These are phyloP conservation scores for Capniomyces stellatus DNA, from an alignment of 371 early-diverging fungal species.

Conservation along the genomic window DNA sequence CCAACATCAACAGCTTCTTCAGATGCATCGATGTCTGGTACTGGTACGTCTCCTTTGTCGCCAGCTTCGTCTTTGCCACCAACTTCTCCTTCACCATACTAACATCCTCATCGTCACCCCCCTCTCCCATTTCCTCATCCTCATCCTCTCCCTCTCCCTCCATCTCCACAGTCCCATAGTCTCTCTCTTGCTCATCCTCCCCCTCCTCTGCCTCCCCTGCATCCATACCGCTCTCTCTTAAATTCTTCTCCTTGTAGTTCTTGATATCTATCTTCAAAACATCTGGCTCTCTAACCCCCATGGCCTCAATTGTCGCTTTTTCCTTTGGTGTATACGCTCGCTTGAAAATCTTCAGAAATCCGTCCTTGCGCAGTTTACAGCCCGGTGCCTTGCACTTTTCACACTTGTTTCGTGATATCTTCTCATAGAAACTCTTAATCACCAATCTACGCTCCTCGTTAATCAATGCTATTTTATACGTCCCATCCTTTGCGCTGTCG, in stretches of 20 bases:
- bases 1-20: neutral
- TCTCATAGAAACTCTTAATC: constrained; percentile 56
- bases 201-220: constrained; percentile 17
- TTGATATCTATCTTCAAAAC: constrained; percentile 19
- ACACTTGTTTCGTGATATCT: constrained; percentile 39
- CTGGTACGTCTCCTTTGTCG: neutral
- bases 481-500: constrained; percentile 4
- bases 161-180: no score
- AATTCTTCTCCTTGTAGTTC: constrained; percentile 4
- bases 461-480: constrained; percentile 52
- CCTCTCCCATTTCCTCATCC: neutral
- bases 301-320: constrained; percentile 40
- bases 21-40: constrained; percentile 2
- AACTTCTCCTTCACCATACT: constrained; percentile 6
- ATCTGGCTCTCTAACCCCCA: constrained; percentile 27
- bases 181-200: constrained; percentile 27
- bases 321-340: constrained; percentile 53
- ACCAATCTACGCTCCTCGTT: constrained; percentile 52
- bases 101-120: constrained; percentile 2
- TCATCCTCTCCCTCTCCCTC: constrained; percentile 17
- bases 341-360: constrained; percentile 72
- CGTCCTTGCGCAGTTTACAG: constrained; percentile 69
- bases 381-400: constrained; percentile 65
- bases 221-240: constrained; percentile 11
- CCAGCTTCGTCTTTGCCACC: neutral